Evolutionary conservation across 345 rosid genomes (phyloP), one percentile per base, ranked within the genome.

Genomic region (Turritis glabra): DNA sequence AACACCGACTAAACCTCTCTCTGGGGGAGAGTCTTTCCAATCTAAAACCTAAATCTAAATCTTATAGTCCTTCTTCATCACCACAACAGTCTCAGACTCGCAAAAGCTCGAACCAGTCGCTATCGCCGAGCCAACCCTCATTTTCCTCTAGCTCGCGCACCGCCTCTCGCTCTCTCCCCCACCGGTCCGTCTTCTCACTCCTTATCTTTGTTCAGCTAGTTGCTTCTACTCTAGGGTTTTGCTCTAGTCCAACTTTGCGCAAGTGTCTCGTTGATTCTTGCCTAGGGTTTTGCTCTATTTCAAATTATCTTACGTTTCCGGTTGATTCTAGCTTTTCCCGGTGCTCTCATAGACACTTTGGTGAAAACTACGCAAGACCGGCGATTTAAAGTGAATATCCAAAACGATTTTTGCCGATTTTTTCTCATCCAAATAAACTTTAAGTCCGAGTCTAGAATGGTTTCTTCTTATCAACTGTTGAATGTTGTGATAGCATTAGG

Each of bases 21-120:
- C 3, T 2, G 7, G 0, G 1, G 0, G 6, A 64, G 77, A 73
- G 64, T 37, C 48, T 64, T 73, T 14, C 2, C 5, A 3, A 38
- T n/a, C 13, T 5, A 59, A 58, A 75, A 67, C 79, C 69, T 75
- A 75, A 67, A 15, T 5, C 52, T 57, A 19, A 48, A 57, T 67
- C 73, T 57, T 52, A 38, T 9, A 8, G 48, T 21, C 37, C 35
- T 15, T 47, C 29, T 14, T 35, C 58, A 23, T 66, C 44, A 66
- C 11, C 52, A 46, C 30, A 19, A 44, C 71, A 23, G 40, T 55
- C 62, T 64, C 40, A 46, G 57, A 27, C 61, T 58, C 66, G 38
- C 46, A 14, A 3, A 14, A 8, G 9, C 35, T 67, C 62, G 67
- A 48, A 58, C 67, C 29, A 14, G 17, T 57, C 4, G 43, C 25